Base-by-base conservation (phyloP, 345 rosid genomes). In the Psidium guajava region DNA sequence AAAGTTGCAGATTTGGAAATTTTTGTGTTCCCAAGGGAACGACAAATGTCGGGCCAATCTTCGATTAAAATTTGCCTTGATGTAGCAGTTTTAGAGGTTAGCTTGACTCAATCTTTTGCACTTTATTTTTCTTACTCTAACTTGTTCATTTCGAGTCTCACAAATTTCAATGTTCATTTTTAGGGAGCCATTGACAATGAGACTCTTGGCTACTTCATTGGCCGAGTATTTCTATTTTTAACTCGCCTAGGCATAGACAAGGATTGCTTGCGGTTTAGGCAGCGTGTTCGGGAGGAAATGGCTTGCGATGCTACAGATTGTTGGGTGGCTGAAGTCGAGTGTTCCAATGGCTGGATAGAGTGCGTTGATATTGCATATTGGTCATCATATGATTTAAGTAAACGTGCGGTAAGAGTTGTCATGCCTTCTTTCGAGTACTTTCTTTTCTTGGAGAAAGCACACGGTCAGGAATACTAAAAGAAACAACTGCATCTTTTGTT, bases 311-410 rank as follows among this genome's bases (percentile, higher is more conserved):
- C 95, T 12, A 95, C 98, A 50, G 98, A 94, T 84, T 97, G 99
- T 87, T 97, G 99, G 98, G 98, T 94, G 89, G 99, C 97, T 51
- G 98, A 97, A 91, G 94, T 97, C 51, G 98, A 96, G 87, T 86
- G 94, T 83, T 93, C 98, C 0, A 94, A 96, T 88, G 98, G 99
- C 25, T 97, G 96, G 99, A 91, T 95, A n/a, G 98, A 97, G 88
- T 95, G 99, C 89, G 99, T 95, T 75, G 97, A 98, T 61, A 94
- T 95, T 88, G 98, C 98, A 84, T 96, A 95, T 88, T 92, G 98
- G 87, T 94, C 96, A 89, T 96, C 98, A 5, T 94, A 91, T 83
- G 98, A 97, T 91, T 81, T 95, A 82, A 86, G 59, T 61, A 97
- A 98, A 69, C 98, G 93, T 87, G 83, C 95, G 18, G 98, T 95